A percentile compares a stretch with the other conserved stretches of the same genome.
Evolutionary conservation across 108 stramenopile genomes (phyloP).

Genomic region (Stephanodiscus minutulus): DNA sequence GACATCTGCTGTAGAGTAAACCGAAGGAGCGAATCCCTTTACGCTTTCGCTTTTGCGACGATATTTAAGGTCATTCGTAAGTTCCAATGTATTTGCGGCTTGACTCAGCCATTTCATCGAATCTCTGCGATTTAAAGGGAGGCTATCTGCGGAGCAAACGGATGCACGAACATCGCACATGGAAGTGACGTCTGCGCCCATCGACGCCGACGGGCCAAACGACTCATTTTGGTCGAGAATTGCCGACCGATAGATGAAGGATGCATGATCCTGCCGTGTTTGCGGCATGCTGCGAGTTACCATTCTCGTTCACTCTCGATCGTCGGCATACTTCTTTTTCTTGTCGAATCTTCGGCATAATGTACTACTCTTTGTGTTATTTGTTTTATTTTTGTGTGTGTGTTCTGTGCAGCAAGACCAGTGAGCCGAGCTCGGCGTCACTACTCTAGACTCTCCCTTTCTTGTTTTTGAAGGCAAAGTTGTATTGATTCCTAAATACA

Average conservation of each 20-base stretch:
- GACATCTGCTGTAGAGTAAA: slow-evolving; percentile 6
- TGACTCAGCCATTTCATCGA: slow-evolving; percentile 13
- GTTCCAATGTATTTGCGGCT: slow-evolving; percentile 10
- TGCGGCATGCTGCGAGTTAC: neutral
- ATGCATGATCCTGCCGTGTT: neutral
- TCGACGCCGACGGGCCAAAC: neutral
- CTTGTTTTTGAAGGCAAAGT: no score
- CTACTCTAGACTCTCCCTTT: no score
- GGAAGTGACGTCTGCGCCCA: neutral
- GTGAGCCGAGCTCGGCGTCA: no score
- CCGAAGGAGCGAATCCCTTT: slow-evolving; percentile 14
- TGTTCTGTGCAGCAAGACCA: no score
- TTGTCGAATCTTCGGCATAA: no score
- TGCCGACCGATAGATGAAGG: slow-evolving; percentile 23
- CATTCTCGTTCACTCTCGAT: no score
- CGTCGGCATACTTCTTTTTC: no score
- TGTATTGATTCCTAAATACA: no score
- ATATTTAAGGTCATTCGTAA: slow-evolving; percentile 20
- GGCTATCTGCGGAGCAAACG: neutral
- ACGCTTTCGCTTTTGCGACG: neutral
- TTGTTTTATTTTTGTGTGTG: no score
- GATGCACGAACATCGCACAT: no score
- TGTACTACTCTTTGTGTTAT: no score
- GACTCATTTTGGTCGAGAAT: slow-evolving; percentile 6
- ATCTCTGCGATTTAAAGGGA: neutral